Conservation (phyloP, 1,284 basidiomycete genomes). For the Ceratobasidium sp. region DNA sequence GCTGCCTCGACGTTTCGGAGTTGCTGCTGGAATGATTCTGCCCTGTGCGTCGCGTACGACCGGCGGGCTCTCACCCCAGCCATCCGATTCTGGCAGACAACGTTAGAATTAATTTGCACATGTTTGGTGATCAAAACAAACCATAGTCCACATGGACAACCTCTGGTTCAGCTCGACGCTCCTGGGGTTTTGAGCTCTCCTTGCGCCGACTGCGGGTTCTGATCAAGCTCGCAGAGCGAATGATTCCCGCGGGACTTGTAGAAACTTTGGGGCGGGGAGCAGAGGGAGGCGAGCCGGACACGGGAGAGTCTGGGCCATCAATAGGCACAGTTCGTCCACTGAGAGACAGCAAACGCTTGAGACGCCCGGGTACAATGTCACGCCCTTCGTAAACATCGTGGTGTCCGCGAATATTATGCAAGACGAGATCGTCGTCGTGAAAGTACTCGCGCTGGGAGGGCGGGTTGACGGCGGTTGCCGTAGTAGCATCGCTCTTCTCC, state of each 20-base stretch:
- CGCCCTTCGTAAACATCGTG: constrained; percentile 17
- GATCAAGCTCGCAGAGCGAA: constrained; percentile 35
- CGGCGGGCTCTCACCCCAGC: constrained; percentile 31
- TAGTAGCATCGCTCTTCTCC: constrained; percentile 16
- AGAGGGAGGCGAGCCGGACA: not conserved
- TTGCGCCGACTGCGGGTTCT: constrained; percentile 32
- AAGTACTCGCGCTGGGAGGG: not conserved
- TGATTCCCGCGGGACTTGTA: constrained; percentile 20
- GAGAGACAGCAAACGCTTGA: constrained; percentile 35
- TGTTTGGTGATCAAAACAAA: constrained; percentile 12
- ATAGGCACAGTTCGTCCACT: constrained; percentile 17
- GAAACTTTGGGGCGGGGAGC: constrained; percentile 4
- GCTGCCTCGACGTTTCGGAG: constrained; percentile 22
- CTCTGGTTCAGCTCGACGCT: constrained; percentile 29
- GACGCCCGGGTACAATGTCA: constrained; percentile 8
- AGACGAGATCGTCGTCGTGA: constrained; percentile 4
- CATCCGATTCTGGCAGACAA: constrained; percentile 22
- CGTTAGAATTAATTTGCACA: constrained; percentile 1
- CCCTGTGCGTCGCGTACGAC: constrained; percentile 32
- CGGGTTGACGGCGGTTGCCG: constrained; percentile 15
- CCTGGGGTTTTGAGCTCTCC: constrained; percentile 16
- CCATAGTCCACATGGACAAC: constrained; percentile 31
- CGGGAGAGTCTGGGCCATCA: constrained; percentile 1
- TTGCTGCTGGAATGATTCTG: constrained; percentile 12
- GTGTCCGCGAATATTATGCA: constrained; percentile 19